These are phyloP conservation scores for Wickerhamomyces xylosicus DNA, from an alignment of 805 yeast species.

Conservation along the genomic window DNA sequence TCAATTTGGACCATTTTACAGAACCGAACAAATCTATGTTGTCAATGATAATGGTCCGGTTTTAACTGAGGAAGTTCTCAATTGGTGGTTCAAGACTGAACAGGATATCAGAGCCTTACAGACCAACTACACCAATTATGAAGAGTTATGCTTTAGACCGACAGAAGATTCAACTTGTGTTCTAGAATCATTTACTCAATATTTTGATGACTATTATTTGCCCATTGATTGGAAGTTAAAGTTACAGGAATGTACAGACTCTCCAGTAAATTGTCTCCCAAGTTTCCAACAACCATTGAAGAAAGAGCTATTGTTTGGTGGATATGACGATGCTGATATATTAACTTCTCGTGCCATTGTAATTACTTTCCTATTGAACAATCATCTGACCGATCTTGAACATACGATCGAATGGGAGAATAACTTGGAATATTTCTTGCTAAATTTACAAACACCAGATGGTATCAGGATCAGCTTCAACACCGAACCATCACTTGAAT, in stretches of 20 bases:
- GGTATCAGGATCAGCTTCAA: slow-evolving; percentile 63
- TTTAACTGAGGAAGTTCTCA: slow-evolving; percentile 53
- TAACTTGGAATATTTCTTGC: slow-evolving; percentile 46
- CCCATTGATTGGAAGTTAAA: slow-evolving; percentile 45
- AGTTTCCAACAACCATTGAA: slow-evolving; percentile 84
- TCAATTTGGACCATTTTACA: slow-evolving; percentile 84
- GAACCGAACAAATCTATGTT: slow-evolving; percentile 76
- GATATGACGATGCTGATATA: slow-evolving; percentile 34
- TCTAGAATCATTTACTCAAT: slow-evolving; percentile 82
- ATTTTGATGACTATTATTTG: slow-evolving; percentile 55
- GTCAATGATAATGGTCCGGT: slow-evolving; percentile 65
- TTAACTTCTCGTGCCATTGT: slow-evolving; percentile 63
- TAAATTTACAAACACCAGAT: slow-evolving; percentile 32
- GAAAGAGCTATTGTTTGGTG: slow-evolving; percentile 62
- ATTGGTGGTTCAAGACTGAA: slow-evolving; percentile 91
- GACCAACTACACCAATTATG: slow-evolving; percentile 27
- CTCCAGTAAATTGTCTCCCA: slow-evolving; percentile 88
- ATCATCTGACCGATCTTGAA: slow-evolving; percentile 25
- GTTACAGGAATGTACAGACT: slow-evolving; percentile 50
- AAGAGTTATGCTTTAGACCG: slow-evolving; percentile 79
- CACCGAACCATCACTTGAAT: slow-evolving; percentile 76
- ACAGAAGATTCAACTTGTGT: slow-evolving; percentile 65
- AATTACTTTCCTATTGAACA: slow-evolving; percentile 60
- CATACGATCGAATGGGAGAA: slow-evolving; percentile 54
- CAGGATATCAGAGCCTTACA: slow-evolving; percentile 31